These are phyloP conservation scores for Yamadazyma jaroonii DNA, from an alignment of 1,139 yeast genomes.

Conservation along the genomic window DNA sequence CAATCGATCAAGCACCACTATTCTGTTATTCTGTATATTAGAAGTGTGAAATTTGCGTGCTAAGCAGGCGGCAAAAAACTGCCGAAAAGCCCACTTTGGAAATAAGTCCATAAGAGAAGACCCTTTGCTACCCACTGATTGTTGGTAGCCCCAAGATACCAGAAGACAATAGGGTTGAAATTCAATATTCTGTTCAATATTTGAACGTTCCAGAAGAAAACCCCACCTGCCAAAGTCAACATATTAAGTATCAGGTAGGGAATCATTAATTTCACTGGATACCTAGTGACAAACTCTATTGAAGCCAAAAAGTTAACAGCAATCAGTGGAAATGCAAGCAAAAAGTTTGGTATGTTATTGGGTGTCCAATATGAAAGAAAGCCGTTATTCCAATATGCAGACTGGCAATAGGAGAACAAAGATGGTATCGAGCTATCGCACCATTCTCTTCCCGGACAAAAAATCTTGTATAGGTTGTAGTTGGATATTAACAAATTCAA, in stretches of 20 bases:
- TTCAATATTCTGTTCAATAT: constrained; percentile 77
- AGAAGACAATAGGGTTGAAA: constrained; percentile 70
- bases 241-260: constrained; percentile 36
- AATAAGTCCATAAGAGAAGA: constrained; percentile 51
- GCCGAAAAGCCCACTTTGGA: constrained; percentile 61
- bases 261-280: constrained; percentile 32
- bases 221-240: constrained; percentile 47
- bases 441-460: constrained; percentile 83
- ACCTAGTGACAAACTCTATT: constrained; percentile 30
- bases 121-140: constrained; percentile 5
- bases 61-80: constrained; percentile 77
- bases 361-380: constrained; percentile 78
- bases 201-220: constrained; percentile 78
- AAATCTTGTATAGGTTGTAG: constrained; percentile 49
- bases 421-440: constrained; percentile 58
- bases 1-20: too few relatives aligned
- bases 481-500: constrained; percentile 45
- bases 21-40: too few relatives aligned
- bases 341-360: constrained; percentile 78
- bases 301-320: constrained; percentile 26
- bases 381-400: constrained; percentile 82
- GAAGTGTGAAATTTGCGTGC: constrained; percentile 1
- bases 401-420: constrained; percentile 73
- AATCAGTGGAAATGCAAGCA: constrained; percentile 72
- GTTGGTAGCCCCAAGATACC: constrained; percentile 54